phyloP scores from a whole-genome alignment of 2,329 filamentous ascomycete species.

The Fragosphaeria purpurea region DNA sequence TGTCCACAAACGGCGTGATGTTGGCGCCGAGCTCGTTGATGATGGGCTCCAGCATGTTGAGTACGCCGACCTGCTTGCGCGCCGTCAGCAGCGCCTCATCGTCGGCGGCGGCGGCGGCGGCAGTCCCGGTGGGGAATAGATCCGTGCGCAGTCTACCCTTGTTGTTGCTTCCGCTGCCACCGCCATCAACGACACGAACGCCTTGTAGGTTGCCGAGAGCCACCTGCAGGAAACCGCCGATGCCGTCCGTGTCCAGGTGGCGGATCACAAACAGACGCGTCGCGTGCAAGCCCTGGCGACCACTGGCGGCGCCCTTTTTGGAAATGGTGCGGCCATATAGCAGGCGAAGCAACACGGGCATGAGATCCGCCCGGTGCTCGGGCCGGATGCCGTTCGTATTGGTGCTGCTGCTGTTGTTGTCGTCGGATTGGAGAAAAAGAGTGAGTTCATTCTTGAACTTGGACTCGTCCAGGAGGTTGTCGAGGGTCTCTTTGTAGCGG shows the following conservation, averaged over 20 bases:
- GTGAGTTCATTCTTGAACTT: constrained; percentile 91
- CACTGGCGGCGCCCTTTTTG: constrained; percentile 65
- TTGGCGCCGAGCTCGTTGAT: constrained; percentile 73
- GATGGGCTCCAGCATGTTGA: constrained; percentile 85
- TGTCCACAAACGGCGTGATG: constrained; percentile 56
- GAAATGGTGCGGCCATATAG: constrained; percentile 85
- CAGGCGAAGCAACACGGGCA: constrained; percentile 78
- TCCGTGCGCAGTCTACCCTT: constrained; percentile 34
- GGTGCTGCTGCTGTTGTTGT: constrained; percentile 4
- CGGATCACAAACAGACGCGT: constrained; percentile 74
- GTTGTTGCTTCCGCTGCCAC: constrained; percentile 19
- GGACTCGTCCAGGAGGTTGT: constrained; percentile 80
- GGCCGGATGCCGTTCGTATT: constrained; percentile 48
- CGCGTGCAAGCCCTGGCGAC: constrained; percentile 69
- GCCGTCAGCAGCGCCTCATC: constrained; percentile 38
- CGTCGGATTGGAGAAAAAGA: constrained; percentile 57
- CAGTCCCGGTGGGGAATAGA: constrained; percentile 31
- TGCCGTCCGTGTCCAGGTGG: constrained; percentile 62
- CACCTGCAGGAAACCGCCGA: constrained; percentile 74
- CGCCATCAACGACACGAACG: constrained; percentile 45
- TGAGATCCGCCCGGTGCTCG: constrained; percentile 61
- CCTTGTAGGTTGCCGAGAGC: constrained; percentile 61
- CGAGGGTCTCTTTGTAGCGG: constrained; percentile 74
- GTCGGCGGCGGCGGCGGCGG: neutral
- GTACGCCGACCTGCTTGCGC: constrained; percentile 79